Evolutionary conservation across 192 early-diverging fungal genomes (phyloP).

Genomic region (Linnemannia exigua): DNA sequence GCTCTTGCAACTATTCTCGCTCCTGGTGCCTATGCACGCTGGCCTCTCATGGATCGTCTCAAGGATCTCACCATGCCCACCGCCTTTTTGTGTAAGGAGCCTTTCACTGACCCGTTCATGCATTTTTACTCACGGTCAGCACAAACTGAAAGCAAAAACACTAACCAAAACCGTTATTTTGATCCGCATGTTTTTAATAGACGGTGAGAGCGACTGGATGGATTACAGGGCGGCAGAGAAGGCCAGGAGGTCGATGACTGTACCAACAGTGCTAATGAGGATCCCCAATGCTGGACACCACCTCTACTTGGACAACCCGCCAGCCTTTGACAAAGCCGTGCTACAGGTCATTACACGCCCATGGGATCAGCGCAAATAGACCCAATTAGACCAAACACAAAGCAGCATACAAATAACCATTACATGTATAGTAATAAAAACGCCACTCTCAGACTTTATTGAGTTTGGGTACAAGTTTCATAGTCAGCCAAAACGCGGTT

Average conservation of each 20-base stretch:
- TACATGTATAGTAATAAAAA: slow-evolving; percentile 6
- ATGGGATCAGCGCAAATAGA: slow-evolving; percentile 54
- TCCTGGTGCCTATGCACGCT: slow-evolving; percentile 87
- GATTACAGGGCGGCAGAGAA: slow-evolving; percentile 80
- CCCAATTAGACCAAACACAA: neutral
- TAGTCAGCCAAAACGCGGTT: slow-evolving; percentile 22
- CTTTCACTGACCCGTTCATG: neutral
- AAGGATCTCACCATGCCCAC: slow-evolving; percentile 77
- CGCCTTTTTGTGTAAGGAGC: slow-evolving; percentile 72
- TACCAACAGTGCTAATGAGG: slow-evolving; percentile 61
- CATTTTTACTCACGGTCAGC: neutral
- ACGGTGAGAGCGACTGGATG: slow-evolving; percentile 93
- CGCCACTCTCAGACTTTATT: neutral
- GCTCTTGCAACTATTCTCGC: slow-evolving; percentile 81
- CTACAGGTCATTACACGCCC: slow-evolving; percentile 52
- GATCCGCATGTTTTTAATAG: slow-evolving; percentile 22
- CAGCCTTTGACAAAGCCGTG: slow-evolving; percentile 75
- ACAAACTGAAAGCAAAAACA: neutral
- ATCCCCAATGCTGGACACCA: slow-evolving; percentile 84
- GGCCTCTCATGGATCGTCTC: slow-evolving; percentile 79
- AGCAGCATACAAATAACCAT: too few relatives aligned
- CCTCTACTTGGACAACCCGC: slow-evolving; percentile 88
- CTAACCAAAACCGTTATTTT: neutral
- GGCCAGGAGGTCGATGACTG: slow-evolving; percentile 69
- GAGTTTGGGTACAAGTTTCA: neutral